Evolutionary conservation across 1,284 basidiomycete species (phyloP).

Genomic region (Termitomyces sp.): DNA sequence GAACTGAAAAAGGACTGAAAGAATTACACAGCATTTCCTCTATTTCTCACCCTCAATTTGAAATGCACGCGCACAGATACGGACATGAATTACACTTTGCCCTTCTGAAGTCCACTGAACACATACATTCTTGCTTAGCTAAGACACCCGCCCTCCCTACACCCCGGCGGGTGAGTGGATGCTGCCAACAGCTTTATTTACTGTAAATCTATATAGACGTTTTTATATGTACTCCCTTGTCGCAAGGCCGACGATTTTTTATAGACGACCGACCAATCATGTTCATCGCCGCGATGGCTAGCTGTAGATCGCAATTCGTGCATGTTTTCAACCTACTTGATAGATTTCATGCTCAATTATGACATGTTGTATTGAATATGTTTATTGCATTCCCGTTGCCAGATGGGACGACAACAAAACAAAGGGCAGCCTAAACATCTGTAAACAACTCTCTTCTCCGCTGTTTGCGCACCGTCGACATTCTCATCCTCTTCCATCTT

Average conservation of each 20-base stretch:
- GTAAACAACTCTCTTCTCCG: constrained; percentile 19
- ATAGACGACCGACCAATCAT: background rate
- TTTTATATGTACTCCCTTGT: constrained; percentile 2
- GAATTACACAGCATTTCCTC: constrained; percentile 3
- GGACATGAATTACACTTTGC: constrained; percentile 15
- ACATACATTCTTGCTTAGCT: constrained; percentile 1
- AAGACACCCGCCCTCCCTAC: background rate
- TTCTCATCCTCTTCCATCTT: constrained; percentile 22
- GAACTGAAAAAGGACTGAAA: constrained; percentile 61
- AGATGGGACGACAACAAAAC: constrained; percentile 16
- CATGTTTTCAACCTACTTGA: background rate
- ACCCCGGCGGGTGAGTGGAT: background rate
- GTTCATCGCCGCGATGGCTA: background rate
- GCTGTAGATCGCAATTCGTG: background rate
- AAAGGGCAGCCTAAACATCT: constrained; percentile 28
- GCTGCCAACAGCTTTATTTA: background rate
- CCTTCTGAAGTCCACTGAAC: background rate
- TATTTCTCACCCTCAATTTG: constrained; percentile 19
- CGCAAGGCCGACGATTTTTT: background rate
- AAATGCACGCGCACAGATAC: constrained; percentile 18
- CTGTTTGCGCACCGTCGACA: constrained; percentile 13
- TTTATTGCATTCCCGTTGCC: background rate
- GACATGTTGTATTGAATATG: background rate
- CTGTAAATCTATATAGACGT: constrained; percentile 16
- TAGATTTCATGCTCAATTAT: background rate